Conservation (phyloP, 306 rosid species). For the Fagus sylvatica region DNA sequence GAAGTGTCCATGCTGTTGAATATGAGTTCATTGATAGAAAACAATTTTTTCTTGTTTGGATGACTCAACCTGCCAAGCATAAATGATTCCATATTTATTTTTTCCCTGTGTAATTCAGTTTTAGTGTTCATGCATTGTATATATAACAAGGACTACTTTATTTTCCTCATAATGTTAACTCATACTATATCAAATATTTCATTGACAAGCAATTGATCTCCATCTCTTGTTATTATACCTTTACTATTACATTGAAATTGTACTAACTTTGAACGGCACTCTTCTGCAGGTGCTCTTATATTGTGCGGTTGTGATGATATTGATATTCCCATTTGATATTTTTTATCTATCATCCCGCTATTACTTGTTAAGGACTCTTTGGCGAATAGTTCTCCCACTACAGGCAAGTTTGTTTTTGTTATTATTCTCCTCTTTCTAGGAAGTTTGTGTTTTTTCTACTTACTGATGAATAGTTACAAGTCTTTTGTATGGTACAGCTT, state of each 20-base stretch:
- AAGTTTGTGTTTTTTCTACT: neutral
- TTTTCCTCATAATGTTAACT: neutral
- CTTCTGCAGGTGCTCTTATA: constrained; percentile 90
- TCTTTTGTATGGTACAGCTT: neutral
- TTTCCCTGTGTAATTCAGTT: constrained; percentile 3
- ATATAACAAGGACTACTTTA: neutral
- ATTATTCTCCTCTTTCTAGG: neutral
- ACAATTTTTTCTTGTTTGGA: neutral
- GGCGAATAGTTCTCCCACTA: constrained; percentile 87
- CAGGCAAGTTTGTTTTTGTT: constrained; percentile 69
- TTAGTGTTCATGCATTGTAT: neutral
- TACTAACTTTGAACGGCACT: constrained; percentile 38
- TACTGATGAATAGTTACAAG: neutral
- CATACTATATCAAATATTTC: constrained; percentile 6
- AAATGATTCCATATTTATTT: neutral
- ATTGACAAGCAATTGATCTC: constrained; percentile 13
- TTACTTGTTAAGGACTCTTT: constrained; percentile 85
- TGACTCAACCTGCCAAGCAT: neutral
- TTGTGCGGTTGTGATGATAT: constrained; percentile 68
- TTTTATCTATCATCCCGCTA: constrained; percentile 89
- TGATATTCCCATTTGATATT: constrained; percentile 93
- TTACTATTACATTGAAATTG: constrained; percentile 24
- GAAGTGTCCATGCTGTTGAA: neutral
- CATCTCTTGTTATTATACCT: constrained; percentile 21
- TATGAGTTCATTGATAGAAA: constrained; percentile 9